Evolutionary conservation across 140 eudicot genomes (phyloP).

Genomic region (Anethum foeniculum): DNA sequence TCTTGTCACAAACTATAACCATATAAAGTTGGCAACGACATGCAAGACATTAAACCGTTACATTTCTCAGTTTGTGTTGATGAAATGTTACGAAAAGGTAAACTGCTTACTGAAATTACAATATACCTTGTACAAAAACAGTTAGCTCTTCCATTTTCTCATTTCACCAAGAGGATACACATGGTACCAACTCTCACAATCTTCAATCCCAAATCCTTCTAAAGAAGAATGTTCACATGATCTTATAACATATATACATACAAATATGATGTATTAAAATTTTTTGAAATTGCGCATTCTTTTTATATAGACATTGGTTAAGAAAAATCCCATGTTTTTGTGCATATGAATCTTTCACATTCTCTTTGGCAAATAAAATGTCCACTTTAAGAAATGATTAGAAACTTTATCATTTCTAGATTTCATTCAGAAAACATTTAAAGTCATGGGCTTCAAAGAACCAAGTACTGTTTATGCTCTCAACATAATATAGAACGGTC

Average conservation of each 20-base stretch:
- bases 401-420: slow-evolving; percentile 57
- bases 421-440: too few relatives aligned
- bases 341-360: slow-evolving; percentile 6
- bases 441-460: too few relatives aligned
- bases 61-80: too few relatives aligned
- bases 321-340: not conserved
- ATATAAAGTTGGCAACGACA: too few relatives aligned
- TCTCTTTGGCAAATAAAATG: slow-evolving; percentile 64
- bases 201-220: not conserved
- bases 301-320: not conserved
- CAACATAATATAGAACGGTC: too few relatives aligned
- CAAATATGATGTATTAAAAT: not conserved
- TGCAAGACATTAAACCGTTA: too few relatives aligned
- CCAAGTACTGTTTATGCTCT: too few relatives aligned
- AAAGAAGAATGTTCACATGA: not conserved
- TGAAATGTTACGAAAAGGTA: too few relatives aligned
- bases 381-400: slow-evolving; percentile 56
- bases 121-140: not conserved
- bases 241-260: too few relatives aligned
- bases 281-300: not conserved
- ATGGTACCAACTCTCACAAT: not conserved
- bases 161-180: not conserved
- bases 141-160: not conserved
- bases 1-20: too few relatives aligned
- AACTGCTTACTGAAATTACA: too few relatives aligned